Evolutionary conservation across 139 green algal species (phyloP), one percentile per base, ranked within the genome.

Genomic region (Auxenochlorella pyrenoidosa): DNA sequence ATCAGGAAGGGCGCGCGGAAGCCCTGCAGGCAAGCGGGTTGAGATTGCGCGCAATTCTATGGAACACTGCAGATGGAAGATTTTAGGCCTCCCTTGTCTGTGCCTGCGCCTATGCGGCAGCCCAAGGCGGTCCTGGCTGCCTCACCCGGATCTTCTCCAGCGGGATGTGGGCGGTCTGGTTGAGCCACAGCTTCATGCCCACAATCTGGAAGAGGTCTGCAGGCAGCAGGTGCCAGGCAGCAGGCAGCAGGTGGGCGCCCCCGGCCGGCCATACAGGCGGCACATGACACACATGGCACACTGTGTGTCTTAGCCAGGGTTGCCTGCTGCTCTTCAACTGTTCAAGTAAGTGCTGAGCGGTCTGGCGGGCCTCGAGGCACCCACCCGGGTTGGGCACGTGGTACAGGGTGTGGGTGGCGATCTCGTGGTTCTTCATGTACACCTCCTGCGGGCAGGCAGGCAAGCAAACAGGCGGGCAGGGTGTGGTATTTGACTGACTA

Each of bases 141-240:
- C 54, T 5, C 63, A 85, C 80, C 83, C 72, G 70, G 51, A 89
- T 86, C 77, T 85, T 86, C 86, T 89, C 86, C 44, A 89, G 63
- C 10, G 86, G 86, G 28, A 89, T 51, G 22, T 86, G 65, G 12
- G 86, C 86, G 3, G 86, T 89, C 66, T 85, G 78, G 78, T 89
- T 89, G 66, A 86, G 78, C 86, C 86, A 89, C 47, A 81, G 77
- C 86, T 89, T 89, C 76, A 83, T 83, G 77, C 75, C 78, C 77
- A 89, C 86, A 22, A 89, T 89, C 66, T 89, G 76, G 28, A 85
- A 72, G 34, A 89, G 40, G 63, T 85, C 85, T 88, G 84, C 82
- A 82, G 60, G 63, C 5, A 38, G 26, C 3, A 26, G 70, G 19
- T 18, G 51, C 5, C 19, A 13, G 30, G 54, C 73, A 79, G 38